These are phyloP conservation scores for Colletotrichum graminicola DNA, from an alignment of 2,329 filamentous ascomycete genomes.

Conservation along the genomic window DNA sequence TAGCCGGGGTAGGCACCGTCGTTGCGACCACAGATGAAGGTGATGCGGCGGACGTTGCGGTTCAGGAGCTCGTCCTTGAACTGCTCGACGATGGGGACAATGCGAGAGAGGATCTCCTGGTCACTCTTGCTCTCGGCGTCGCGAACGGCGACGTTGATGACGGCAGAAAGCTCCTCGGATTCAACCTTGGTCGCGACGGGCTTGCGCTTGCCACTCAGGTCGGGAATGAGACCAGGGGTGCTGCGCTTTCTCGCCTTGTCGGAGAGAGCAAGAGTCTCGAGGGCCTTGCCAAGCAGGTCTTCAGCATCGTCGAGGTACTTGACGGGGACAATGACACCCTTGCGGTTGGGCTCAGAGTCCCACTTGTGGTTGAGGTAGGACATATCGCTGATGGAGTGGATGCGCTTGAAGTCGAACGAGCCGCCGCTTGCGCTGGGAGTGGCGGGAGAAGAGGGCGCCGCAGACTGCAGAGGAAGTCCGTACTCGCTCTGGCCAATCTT, in stretches of 20 bases:
- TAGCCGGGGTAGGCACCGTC: conserved; percentile 96
- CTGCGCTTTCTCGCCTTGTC: conserved; percentile 68
- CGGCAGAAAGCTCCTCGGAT: conserved; percentile 86
- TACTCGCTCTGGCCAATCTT: conserved; percentile 95
- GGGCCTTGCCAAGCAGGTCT: conserved; percentile 83
- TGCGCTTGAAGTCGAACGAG: conserved; percentile 78
- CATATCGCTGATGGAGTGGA: conserved; percentile 97
- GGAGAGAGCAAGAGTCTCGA: conserved; percentile 81
- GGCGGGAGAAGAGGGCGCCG: conserved; percentile 85
- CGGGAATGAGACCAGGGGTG: conserved; percentile 73
- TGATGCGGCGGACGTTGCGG: conserved; percentile 87
- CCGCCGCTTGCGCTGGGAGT: conserved; percentile 72
- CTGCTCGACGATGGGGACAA: conserved; percentile 80
- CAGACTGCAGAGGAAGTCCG: conserved; percentile 82
- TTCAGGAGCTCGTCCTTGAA: conserved; percentile 86
- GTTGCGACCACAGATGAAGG: conserved; percentile 95
- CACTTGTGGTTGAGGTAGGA: conserved; percentile 83
- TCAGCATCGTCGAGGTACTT: conserved; percentile 95
- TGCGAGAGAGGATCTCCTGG: conserved; percentile 80
- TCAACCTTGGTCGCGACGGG: conserved; percentile 66
- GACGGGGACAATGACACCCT: conserved; percentile 94
- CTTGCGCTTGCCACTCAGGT: conserved; percentile 80
- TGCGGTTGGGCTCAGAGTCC: conserved; percentile 82
- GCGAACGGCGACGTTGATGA: conserved; percentile 91
- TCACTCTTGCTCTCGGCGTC: conserved; percentile 89